phyloP scores from a whole-genome alignment of 306 rosid genomes.

The Calophaca sinica region DNA sequence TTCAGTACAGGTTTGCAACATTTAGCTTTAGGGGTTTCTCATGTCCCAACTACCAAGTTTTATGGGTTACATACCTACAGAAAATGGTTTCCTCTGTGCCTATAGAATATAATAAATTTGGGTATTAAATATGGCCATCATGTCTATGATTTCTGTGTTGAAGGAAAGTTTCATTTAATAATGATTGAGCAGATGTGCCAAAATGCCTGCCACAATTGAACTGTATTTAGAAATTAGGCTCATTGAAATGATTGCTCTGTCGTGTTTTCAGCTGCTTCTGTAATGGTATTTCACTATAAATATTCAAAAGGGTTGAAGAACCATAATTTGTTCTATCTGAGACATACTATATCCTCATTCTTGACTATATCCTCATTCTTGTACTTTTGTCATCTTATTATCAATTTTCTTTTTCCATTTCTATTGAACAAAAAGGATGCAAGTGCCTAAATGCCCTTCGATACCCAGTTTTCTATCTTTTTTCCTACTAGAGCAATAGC shows the following conservation, averaged over 20 bases:
- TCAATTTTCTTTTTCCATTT: not conserved
- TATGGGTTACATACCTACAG: constrained; percentile 6
- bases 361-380: constrained; percentile 29
- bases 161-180: constrained; percentile 18
- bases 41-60: not conserved
- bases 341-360: constrained; percentile 22
- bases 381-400: constrained; percentile 3
- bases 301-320: constrained; percentile 36
- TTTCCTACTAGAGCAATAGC: not conserved
- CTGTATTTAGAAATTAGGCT: constrained; percentile 4
- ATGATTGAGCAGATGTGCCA: constrained; percentile 4
- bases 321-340: constrained; percentile 15
- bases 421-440: constrained; percentile 23
- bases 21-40: constrained; percentile 23
- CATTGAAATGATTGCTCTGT: constrained; percentile 10
- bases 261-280: constrained; percentile 9
- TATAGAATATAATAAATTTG: constrained; percentile 6
- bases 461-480: constrained; percentile 14
- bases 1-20: constrained; percentile 7
- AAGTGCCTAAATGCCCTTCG: constrained; percentile 1
- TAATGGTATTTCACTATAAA: constrained; percentile 16
- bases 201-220: constrained; percentile 24
- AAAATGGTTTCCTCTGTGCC: constrained; percentile 5
- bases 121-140: constrained; percentile 14
- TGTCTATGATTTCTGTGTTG: constrained; percentile 3